phyloP scores from a whole-genome alignment of 2,329 filamentous ascomycete genomes.

The Furcasterigmium sp. region DNA sequence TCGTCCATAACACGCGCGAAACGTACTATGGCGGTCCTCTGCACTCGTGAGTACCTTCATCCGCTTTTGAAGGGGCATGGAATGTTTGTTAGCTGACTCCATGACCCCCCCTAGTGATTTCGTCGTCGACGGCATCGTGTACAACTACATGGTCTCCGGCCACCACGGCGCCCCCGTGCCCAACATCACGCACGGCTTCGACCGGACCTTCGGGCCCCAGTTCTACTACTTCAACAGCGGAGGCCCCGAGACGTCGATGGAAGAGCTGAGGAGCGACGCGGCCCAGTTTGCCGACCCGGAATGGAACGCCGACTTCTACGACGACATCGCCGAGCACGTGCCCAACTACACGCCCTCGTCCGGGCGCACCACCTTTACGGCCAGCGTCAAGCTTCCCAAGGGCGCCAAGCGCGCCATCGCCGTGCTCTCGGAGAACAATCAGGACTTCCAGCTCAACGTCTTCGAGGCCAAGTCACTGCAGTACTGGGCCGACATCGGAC shows the following conservation, averaged over 20 bases:
- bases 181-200: constrained; percentile 60
- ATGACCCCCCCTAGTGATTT: constrained; percentile 33
- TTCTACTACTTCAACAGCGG: constrained; percentile 56
- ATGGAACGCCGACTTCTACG: constrained; percentile 58
- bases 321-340: constrained; percentile 53
- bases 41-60: constrained; percentile 34
- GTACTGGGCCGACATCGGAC: constrained; percentile 53
- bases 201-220: constrained; percentile 60
- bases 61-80: background rate
- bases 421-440: constrained; percentile 35
- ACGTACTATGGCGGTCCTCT: constrained; percentile 58
- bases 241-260: background rate
- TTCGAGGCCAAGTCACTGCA: constrained; percentile 50
- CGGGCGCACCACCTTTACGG: constrained; percentile 42
- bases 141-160: constrained; percentile 59
- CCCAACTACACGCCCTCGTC: constrained; percentile 52
- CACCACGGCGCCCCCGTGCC: constrained; percentile 59
- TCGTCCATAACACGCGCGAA: constrained; percentile 60
- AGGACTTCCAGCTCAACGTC: constrained; percentile 35
- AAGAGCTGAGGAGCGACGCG: constrained; percentile 35
- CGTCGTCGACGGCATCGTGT: constrained; percentile 59
- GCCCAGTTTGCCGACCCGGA: constrained; percentile 39
- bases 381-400: constrained; percentile 43
- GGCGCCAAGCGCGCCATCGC: constrained; percentile 47
- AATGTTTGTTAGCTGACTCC: background rate